Evolutionary conservation across 306 rosid species (phyloP).

Genomic region (Sophora flavescens): DNA sequence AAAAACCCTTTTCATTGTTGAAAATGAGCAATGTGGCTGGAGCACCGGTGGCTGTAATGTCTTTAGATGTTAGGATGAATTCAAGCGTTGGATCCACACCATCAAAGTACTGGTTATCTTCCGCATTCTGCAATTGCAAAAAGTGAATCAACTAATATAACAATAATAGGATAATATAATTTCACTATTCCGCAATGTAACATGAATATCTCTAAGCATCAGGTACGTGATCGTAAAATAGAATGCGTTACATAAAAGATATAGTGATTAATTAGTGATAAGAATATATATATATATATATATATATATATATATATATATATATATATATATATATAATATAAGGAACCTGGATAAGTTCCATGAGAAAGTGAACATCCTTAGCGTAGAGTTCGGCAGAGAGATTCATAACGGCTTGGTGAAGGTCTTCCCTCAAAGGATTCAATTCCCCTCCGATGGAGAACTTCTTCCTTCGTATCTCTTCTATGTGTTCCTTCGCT

Average conservation of each 20-base stretch:
- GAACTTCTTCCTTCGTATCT: conserved; percentile 62
- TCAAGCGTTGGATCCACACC: conserved; percentile 59
- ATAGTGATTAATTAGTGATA: too few species aligned
- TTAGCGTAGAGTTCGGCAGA: conserved; percentile 75
- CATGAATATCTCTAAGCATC: too few species aligned
- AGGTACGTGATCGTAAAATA: too few species aligned
- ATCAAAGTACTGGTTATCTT: conserved; percentile 62
- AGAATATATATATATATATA: not conserved
- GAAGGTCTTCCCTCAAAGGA: conserved; percentile 61
- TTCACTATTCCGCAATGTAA: not conserved
- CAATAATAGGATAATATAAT: not conserved
- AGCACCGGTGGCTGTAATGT: conserved; percentile 66
- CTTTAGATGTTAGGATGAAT: conserved; percentile 60
- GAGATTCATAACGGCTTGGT: conserved; percentile 65
- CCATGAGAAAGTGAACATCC: conserved; percentile 84
- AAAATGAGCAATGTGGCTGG: conserved; percentile 61
- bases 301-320: not conserved
- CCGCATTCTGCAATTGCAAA: conserved; percentile 63
- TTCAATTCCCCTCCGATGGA: conserved; percentile 60
- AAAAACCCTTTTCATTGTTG: conserved; percentile 72
- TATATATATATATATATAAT: not conserved
- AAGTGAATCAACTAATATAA: not conserved
- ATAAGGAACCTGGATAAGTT: conserved; percentile 66
- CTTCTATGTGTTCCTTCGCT: conserved; percentile 61
- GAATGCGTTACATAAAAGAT: too few species aligned